phyloP scores from a whole-genome alignment of 345 rosid species.

The Carallia pectinifolia region DNA sequence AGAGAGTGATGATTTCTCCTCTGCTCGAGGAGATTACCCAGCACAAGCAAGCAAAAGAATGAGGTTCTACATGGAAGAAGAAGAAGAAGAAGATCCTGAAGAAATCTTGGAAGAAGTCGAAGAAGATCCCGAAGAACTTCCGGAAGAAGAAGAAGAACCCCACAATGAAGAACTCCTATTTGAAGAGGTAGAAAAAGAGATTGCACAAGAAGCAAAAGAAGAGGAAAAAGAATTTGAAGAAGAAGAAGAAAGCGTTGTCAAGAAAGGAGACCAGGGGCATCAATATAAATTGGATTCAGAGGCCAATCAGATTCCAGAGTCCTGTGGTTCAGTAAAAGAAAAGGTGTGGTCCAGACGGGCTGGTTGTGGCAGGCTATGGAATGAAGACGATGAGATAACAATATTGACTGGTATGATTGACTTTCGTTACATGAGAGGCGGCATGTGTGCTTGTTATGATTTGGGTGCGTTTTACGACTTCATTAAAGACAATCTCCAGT shows the following conservation, averaged over 20 bases:
- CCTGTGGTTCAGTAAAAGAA: no score
- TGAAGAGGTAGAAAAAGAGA: no score
- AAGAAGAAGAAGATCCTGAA: conserved; percentile 9
- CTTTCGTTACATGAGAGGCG: conserved; percentile 9
- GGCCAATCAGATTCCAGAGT: no score
- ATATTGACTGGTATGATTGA: conserved; percentile 34
- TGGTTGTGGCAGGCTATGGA: conserved; percentile 20
- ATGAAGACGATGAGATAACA: conserved; percentile 31
- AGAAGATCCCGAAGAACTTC: not conserved
- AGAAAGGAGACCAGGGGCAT: not conserved
- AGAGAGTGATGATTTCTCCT: no score
- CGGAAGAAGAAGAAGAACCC: not conserved
- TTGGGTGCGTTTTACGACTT: conserved; percentile 21
- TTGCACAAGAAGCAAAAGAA: not conserved
- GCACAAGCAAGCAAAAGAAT: no score
- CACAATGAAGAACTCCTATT: no score
- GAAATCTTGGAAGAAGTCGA: not conserved
- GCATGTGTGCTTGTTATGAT: conserved; percentile 9
- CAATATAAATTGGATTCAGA: no score
- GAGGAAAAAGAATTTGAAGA: not conserved
- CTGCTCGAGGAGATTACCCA: no score
- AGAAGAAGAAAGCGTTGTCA: not conserved
- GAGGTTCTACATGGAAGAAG: not conserved
- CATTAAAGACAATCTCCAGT: conserved; percentile 18
- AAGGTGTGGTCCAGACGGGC: no score